Percentiles rank a stretch among this genome's conserved stretches.
phyloP scores from a whole-genome alignment of 192 early-diverging fungal species.

The Coemansia sp. region DNA sequence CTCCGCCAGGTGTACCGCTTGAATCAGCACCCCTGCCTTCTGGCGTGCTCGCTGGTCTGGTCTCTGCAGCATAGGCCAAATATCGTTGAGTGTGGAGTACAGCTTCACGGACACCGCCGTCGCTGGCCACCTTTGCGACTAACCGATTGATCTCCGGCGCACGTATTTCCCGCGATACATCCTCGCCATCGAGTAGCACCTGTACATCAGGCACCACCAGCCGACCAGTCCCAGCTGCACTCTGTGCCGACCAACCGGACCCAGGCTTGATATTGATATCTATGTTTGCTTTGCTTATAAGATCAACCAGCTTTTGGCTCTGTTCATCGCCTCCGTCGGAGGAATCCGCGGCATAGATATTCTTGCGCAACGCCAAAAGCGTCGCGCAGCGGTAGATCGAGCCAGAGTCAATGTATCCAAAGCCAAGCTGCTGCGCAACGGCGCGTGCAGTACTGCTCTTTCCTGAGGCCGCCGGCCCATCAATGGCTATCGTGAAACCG shows the following conservation, averaged over 20 bases:
- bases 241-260: constrained; percentile 1
- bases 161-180: constrained; percentile 66
- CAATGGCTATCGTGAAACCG: constrained; percentile 65
- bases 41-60: constrained; percentile 6
- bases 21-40: neutral
- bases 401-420: constrained; percentile 77
- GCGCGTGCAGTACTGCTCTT: constrained; percentile 78
- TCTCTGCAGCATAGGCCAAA: constrained; percentile 48
- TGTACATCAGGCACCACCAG: constrained; percentile 38
- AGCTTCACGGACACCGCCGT: constrained; percentile 56
- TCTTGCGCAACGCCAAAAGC: constrained; percentile 29
- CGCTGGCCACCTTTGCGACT: constrained; percentile 63
- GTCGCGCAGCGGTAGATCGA: constrained; percentile 61
- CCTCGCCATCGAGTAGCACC: constrained; percentile 57
- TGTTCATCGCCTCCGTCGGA: neutral
- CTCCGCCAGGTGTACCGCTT: constrained; percentile 16
- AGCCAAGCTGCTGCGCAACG: constrained; percentile 64
- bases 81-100: constrained; percentile 59
- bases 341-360: constrained; percentile 5
- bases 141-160: constrained; percentile 56
- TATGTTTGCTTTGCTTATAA: constrained; percentile 11
- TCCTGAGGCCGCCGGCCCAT: constrained; percentile 79
- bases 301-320: constrained; percentile 43
- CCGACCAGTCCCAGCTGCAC: constrained; percentile 16
- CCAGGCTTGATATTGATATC: constrained; percentile 38